Base-by-base conservation (phyloP, 106 monocot species). In the Posidonia australis region DNA sequence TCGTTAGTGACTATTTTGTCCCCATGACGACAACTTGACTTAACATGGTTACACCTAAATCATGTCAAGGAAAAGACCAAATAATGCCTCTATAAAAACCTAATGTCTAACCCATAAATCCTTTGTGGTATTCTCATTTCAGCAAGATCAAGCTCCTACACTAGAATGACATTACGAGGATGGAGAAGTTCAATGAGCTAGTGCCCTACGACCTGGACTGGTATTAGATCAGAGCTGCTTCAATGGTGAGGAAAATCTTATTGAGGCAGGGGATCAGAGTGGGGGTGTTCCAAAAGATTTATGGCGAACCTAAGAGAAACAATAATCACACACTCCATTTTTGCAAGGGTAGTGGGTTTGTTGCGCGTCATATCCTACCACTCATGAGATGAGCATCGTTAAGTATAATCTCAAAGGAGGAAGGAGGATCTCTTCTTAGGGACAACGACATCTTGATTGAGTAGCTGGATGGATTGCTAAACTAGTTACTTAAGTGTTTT, bases 261-360 rank as follows among this genome's bases (percentile, higher is more conserved):
- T 32, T 73, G 29, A 73, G 73, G 53, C 58, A 66, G 28, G 73
- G 73, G 5, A 44, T 66, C n/a, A 65, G 66, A 1, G 73, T 73
- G 19, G 73, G 73, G 19, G 73, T 46, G 3, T 65, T 73, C n/a
- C 64, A 73, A 46, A 73, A 65, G 44, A 73, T 73, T 5, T 73
- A 73, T 22, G 73, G 73, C 4, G 73, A 65, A 1, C 64, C 65
- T 2, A 43, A 73, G 73, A 73, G 73, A n/a, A 73, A 73, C 24
- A 58, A 65, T 36, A 52, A 53, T n/a, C 52, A 53, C 30, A 82
- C 86, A 43, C 80, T 80, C 41, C 86, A 86, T 69, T 86, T 86
- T 74, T 80, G 82, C 70, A 87, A 87, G 77, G 83, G 86, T 19
- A 87, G 86, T 60, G 86, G 86, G 3, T 74, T 80, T 3, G 56